Evolutionary conservation across 108 stramenopile genomes (phyloP), one percentile per base, ranked within the genome.

Genomic region (Cyclotella choctawhatcheeana): DNA sequence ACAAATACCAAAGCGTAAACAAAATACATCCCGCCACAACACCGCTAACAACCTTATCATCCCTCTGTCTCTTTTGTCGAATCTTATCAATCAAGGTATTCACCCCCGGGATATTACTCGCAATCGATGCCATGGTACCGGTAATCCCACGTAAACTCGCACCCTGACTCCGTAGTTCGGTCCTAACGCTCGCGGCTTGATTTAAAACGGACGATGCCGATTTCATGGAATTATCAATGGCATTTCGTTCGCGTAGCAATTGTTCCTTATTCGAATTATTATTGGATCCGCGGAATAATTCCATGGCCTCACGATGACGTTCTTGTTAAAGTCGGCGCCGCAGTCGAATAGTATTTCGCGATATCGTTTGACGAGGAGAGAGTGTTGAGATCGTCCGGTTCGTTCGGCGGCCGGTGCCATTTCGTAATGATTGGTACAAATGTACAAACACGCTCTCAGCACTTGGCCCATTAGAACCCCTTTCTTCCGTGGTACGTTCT

Each of bases 1-100:
- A 91, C 67, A 95, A 21, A 84, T 95, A 95, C 91, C 91, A 95
- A 62, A 95, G 68, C 0, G 89, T 91, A 58, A 95, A 92, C 30
- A 92, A 73, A 58, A 92, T 87, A 67, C 94, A 95, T 25, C 78
- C 82, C n/a, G 94, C 88, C 65, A 95, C 91, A 17, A 92, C 90
- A 14, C 88, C 94, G 35, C 88, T 82, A 8, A 95, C 81, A 79
- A 95, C 83, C 82, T 66, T 85, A 73, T 95, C 91, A 78, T 95
- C 94, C 60, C 78, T 71, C 27, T 84, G 82, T 73, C 88, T 77
- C 76, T 86, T 89, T 58, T 86, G 78, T 45, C 79, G 70, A 61
- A 95, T 95, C 58, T 73, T 71, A 7, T 91, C 91, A 53, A 95
- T 86, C 73, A 95, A 56, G 18, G 70, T 66, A 65, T 95, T 95